Base-by-base conservation (phyloP, 1,139 yeast genomes). In the Yamadazyma kanchanaburiensis region DNA sequence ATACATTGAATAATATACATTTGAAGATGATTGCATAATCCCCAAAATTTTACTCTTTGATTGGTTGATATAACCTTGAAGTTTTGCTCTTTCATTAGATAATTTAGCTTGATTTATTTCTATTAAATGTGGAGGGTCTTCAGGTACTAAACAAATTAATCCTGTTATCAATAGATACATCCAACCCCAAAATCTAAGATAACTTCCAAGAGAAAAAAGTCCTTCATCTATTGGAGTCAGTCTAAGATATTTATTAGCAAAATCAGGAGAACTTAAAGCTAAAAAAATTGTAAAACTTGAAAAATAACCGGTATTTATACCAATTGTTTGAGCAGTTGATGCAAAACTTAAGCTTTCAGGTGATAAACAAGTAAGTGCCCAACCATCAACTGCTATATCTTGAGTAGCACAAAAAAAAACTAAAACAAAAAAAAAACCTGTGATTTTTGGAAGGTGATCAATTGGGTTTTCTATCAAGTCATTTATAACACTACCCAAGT, bases 381-480 rank as follows among this genome's bases (percentile, higher is more conserved):
- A 91, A 5, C 98, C 98, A 58, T 91, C 99, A 11, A 91, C 98
- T 1, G 98, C 97, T 33, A 91, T 91, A 53, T 91, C 99, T 55
- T 91, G 98, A 0, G 99, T 91, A 3, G 98, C 97, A 60, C 96
- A 89, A 37, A 91, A 67, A 37, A 91, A 76, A 25, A 91, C 91
- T 36, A 94, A 61, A 13, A 77, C 42, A 46, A 89, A 85, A 58
- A 91, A 91, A 35, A 77, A 70, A 15, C 60, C 31, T 0, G 89
- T 80, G 38, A 87, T 75, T 8, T 54, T 51, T 4, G 61, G 50
- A 38, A 86, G 59, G 44, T 83, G 75, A 12, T 60, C 48, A 25
- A 73, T 67, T 0, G 94, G 82, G 24, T 72, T 53, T 2, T 55
- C 67, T 44, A 91, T 64, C 39, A 84, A 56, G 3, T 52, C 47